phyloP scores from a whole-genome alignment of 2,329 filamentous ascomycete species.

The Cercospora sp. region DNA sequence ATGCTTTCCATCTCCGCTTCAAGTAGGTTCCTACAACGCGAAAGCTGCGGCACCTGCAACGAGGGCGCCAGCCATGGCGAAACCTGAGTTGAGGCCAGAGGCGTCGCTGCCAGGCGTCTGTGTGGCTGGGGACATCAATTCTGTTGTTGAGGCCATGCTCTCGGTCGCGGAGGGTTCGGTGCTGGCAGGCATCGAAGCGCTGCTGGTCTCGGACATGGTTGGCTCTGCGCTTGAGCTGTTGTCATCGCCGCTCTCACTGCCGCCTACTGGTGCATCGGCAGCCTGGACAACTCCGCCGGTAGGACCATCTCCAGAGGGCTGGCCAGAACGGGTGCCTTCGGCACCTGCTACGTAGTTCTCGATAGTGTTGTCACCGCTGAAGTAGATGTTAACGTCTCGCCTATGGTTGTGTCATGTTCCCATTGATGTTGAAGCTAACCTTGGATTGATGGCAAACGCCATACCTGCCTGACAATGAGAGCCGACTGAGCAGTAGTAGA shows the following conservation, averaged over 20 bases:
- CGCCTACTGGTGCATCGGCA: background rate
- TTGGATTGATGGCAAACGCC: slow-evolving; percentile 15
- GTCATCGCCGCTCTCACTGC: background rate
- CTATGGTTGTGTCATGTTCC: background rate
- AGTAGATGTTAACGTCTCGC: background rate
- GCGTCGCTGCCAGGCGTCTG: slow-evolving; percentile 1
- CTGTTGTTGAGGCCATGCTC: background rate
- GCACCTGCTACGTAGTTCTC: background rate
- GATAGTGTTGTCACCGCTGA: slow-evolving; percentile 4
- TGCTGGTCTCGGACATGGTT: background rate
- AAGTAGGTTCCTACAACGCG: background rate
- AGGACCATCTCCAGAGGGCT: background rate
- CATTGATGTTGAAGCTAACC: background rate
- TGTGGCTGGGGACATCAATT: background rate
- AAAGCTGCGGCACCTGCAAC: slow-evolving; percentile 11
- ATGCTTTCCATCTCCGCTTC: background rate
- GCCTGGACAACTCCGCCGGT: background rate
- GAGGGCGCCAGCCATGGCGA: slow-evolving; percentile 13
- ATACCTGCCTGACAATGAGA: slow-evolving; percentile 16
- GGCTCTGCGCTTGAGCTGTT: background rate
- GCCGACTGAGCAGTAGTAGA: slow-evolving; percentile 12
- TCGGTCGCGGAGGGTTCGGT: background rate
- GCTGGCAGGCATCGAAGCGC: background rate
- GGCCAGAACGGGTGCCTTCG: background rate
- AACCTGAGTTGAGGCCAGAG: slow-evolving; percentile 2